phyloP scores from a whole-genome alignment of 192 early-diverging fungal genomes.

The Polychytrium aggregatum region DNA sequence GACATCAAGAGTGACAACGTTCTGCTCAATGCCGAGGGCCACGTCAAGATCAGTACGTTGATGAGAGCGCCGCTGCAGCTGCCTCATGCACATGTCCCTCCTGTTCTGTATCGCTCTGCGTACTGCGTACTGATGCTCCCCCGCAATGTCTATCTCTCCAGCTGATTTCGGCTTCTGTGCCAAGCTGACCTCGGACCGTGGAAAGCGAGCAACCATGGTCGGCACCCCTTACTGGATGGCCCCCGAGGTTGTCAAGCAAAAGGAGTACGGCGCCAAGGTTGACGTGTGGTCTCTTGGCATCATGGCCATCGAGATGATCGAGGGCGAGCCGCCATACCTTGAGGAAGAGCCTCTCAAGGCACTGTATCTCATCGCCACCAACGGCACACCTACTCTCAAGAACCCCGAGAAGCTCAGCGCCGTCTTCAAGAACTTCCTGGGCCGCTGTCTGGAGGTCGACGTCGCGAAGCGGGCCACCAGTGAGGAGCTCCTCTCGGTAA shows the following conservation, averaged over 20 bases:
- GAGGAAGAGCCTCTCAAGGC: conserved; percentile 64
- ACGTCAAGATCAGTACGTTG: conserved; percentile 15
- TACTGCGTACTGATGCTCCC: background rate
- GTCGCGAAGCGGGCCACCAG: conserved; percentile 59
- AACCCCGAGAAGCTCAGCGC: conserved; percentile 60
- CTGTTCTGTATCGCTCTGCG: background rate
- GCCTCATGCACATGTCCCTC: too few relatives aligned
- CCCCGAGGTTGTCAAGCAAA: conserved; percentile 39
- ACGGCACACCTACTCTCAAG: conserved; percentile 67
- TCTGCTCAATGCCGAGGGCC: conserved; percentile 8
- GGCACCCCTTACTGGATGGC: conserved; percentile 77
- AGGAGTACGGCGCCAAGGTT: conserved; percentile 33
- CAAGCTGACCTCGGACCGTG: conserved; percentile 60
- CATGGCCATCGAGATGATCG: conserved; percentile 48
- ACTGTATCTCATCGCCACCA: conserved; percentile 47
- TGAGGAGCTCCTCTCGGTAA: conserved; percentile 53
- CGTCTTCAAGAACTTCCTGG: conserved; percentile 69
- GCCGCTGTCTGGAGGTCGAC: conserved; percentile 70
- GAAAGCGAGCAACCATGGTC: conserved; percentile 73
- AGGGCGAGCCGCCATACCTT: conserved; percentile 56
- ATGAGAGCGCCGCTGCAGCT: too few relatives aligned
- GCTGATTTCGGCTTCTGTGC: conserved; percentile 87
- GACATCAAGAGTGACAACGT: conserved; percentile 86
- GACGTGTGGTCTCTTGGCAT: conserved; percentile 53
- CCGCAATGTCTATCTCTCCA: conserved; percentile 14